Conservation (phyloP, 306 rosid species). For the Carpinus fangiana region DNA sequence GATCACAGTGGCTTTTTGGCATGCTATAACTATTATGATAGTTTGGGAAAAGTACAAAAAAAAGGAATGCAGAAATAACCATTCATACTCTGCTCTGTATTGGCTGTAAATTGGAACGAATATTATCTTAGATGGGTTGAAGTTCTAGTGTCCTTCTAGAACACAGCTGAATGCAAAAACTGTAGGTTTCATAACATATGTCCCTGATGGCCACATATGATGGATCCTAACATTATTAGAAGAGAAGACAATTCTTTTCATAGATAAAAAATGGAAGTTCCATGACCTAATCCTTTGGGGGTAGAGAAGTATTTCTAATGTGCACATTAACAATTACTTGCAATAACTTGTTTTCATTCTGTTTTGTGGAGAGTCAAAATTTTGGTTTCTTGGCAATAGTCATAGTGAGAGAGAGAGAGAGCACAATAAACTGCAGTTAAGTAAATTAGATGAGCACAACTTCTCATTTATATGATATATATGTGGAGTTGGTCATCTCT, state of each 20-base stretch:
- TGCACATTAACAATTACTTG: not conserved
- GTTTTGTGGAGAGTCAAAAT: not conserved
- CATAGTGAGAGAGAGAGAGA: not conserved
- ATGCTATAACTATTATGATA: not conserved
- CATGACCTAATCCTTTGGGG: not conserved
- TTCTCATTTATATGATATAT: not conserved
- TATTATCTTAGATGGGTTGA: not conserved
- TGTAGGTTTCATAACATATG: not conserved
- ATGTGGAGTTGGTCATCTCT: no score
- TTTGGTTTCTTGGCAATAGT: not conserved
- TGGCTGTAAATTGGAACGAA: not conserved
- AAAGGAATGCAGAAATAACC: not conserved
- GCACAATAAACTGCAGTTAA: not conserved
- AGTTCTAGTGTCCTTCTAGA: not conserved
- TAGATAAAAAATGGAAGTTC: not conserved
- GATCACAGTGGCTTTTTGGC: not conserved
- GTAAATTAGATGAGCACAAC: not conserved
- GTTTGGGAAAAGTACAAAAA: not conserved
- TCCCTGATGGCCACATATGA: not conserved
- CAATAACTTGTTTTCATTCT: not conserved
- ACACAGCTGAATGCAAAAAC: not conserved
- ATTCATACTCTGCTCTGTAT: not conserved
- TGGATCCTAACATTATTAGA: not conserved
- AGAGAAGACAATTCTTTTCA: not conserved
- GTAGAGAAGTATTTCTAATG: not conserved